A percentile compares a stretch with the other conserved stretches of the same genome.
phyloP scores from a whole-genome alignment of 2,329 filamentous ascomycete genomes.

The Fusarium sororula region DNA sequence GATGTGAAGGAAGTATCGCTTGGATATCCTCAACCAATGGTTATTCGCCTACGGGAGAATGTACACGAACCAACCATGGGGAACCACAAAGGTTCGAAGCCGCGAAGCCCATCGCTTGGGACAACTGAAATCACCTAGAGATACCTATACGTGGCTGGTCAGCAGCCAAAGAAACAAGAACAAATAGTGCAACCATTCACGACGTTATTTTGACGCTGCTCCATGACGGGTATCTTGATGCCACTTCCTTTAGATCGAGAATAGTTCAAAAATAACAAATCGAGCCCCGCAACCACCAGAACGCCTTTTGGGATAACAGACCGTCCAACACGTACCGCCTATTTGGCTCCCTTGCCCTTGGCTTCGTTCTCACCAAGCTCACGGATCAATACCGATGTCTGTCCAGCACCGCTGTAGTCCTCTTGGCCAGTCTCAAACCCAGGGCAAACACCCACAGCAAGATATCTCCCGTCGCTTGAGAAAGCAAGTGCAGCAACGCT shows the following conservation, averaged over 20 bases:
- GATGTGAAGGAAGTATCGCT: constrained; percentile 32
- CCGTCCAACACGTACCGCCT: constrained; percentile 30
- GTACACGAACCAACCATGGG: not conserved
- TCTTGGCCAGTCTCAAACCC: constrained; percentile 90
- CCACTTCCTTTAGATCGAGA: constrained; percentile 32
- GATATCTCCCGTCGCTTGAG: constrained; percentile 76
- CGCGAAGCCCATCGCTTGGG: constrained; percentile 15
- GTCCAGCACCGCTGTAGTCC: constrained; percentile 76
- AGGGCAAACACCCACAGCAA: constrained; percentile 84
- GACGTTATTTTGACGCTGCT: constrained; percentile 3
- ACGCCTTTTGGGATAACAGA: constrained; percentile 45
- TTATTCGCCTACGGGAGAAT: not conserved
- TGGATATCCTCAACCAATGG: constrained; percentile 25
- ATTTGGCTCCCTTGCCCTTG: constrained; percentile 82
- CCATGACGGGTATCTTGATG: constrained; percentile 47
- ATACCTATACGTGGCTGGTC: not conserved
- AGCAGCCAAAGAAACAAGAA: not conserved
- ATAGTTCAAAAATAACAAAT: constrained; percentile 38
- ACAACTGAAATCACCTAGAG: not conserved
- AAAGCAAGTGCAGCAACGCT: constrained; percentile 83
- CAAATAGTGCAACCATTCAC: not conserved
- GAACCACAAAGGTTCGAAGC: not conserved
- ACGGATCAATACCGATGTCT: constrained; percentile 80
- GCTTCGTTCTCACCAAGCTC: constrained; percentile 90
- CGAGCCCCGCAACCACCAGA: constrained; percentile 40